Evolutionary conservation across 1,284 basidiomycete genomes (phyloP).

Genomic region (Ceratobasidium sp.): DNA sequence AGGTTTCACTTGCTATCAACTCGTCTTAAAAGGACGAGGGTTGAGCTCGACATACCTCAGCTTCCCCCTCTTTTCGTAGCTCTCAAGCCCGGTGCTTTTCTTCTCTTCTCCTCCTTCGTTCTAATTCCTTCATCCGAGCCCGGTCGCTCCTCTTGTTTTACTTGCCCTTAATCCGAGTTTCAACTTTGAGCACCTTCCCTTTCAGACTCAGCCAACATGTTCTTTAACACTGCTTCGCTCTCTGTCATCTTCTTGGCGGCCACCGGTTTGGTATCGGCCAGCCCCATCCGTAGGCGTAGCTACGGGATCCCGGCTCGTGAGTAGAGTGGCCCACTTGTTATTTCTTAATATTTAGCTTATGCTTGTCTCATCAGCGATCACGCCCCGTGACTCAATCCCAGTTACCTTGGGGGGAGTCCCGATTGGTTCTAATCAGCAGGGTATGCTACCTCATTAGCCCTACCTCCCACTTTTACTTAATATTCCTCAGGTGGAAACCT

Average conservation of each 20-base stretch:
- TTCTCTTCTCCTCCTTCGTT: neutral
- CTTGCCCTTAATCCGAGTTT: neutral
- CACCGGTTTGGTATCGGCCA: neutral
- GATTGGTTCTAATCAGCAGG: neutral
- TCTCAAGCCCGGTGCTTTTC: conserved; percentile 9
- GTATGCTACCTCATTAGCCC: neutral
- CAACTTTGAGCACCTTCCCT: neutral
- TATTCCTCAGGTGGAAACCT: conserved; percentile 22
- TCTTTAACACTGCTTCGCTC: neutral
- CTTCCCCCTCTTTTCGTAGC: neutral
- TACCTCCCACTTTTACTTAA: neutral
- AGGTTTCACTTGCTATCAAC: neutral
- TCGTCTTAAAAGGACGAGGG: neutral
- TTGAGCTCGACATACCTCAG: neutral
- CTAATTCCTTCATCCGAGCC: neutral
- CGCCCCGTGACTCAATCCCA: conserved; percentile 5
- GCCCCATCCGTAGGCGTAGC: neutral
- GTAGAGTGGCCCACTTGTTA: neutral
- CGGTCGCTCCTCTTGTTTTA: too few species aligned
- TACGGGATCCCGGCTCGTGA: conserved; percentile 9
- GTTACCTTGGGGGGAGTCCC: conserved; percentile 6
- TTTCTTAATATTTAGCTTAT: neutral
- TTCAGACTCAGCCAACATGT: neutral
- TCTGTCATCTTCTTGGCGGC: neutral
- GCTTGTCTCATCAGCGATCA: neutral